Evolutionary conservation across 2,329 filamentous ascomycete genomes (phyloP).

Genomic region (Colletotrichum filicis): DNA sequence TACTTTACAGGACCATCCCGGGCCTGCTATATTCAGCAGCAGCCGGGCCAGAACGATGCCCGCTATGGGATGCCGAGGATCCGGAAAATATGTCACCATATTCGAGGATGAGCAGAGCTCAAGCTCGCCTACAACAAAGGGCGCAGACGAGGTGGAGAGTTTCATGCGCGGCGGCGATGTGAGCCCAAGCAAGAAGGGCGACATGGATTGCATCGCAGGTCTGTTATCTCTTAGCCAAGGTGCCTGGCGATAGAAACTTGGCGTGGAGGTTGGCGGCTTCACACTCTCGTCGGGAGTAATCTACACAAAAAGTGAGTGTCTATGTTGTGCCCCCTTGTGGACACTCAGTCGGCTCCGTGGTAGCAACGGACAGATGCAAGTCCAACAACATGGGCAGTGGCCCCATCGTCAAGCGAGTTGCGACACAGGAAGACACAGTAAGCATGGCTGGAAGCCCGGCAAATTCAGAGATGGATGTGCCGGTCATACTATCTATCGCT

Average conservation of each 20-base stretch:
- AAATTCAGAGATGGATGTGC: neutral
- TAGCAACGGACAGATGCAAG: neutral
- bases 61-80: conserved; percentile 43
- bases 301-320: neutral
- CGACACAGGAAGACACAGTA: neutral
- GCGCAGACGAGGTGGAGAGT: conserved; percentile 71
- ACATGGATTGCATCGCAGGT: conserved; percentile 91
- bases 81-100: conserved; percentile 54
- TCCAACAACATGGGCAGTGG: neutral
- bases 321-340: neutral
- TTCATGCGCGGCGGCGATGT: conserved; percentile 77
- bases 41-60: conserved; percentile 55
- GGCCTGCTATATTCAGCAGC: conserved; percentile 44
- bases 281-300: neutral
- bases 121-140: conserved; percentile 36
- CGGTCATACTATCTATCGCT: neutral
- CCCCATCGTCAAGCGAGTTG: too few species aligned
- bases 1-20: conserved; percentile 52
- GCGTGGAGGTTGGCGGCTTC: conserved; percentile 13
- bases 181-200: conserved; percentile 78
- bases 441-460: neutral
- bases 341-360: neutral
- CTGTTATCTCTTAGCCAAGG: conserved; percentile 89
- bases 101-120: conserved; percentile 60
- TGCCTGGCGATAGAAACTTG: conserved; percentile 75